These are phyloP conservation scores for Talaromyces sp. DNA, from an alignment of 2,329 filamentous ascomycete species.

Conservation along the genomic window DNA sequence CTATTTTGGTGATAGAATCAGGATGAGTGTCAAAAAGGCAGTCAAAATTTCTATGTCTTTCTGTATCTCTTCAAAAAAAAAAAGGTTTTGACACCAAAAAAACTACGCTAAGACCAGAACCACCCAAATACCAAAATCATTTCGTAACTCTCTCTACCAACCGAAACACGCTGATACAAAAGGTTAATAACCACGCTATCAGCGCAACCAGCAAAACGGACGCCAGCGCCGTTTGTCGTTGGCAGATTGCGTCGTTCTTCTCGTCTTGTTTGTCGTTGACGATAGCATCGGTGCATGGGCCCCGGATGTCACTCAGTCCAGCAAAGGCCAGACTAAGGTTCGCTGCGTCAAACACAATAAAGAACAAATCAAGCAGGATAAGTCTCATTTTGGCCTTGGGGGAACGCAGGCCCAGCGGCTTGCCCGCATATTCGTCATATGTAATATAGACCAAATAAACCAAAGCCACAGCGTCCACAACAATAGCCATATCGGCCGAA, in stretches of 20 bases:
- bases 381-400: slow-evolving; percentile 81
- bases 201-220: slow-evolving; percentile 75
- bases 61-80: background rate
- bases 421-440: slow-evolving; percentile 92
- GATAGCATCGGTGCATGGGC: slow-evolving; percentile 50
- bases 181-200: slow-evolving; percentile 84
- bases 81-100: background rate
- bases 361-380: slow-evolving; percentile 86
- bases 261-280: slow-evolving; percentile 29
- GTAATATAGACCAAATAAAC: slow-evolving; percentile 92
- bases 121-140: slow-evolving; percentile 5
- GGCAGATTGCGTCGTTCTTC: slow-evolving; percentile 49
- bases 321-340: slow-evolving; percentile 88
- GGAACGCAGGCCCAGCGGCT: slow-evolving; percentile 80
- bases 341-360: slow-evolving; percentile 95
- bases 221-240: slow-evolving; percentile 64
- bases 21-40: background rate
- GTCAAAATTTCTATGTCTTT: background rate
- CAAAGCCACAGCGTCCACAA: slow-evolving; percentile 81
- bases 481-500: slow-evolving; percentile 81
- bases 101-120: slow-evolving; percentile 5
- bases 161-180: slow-evolving; percentile 78
- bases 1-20: background rate
- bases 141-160: slow-evolving; percentile 27
- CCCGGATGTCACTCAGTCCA: slow-evolving; percentile 61